Evolutionary conservation across 176 grass and related monocot genomes (phyloP), one percentile per base, ranked within the genome.

Genomic region (Musa beccarii): DNA sequence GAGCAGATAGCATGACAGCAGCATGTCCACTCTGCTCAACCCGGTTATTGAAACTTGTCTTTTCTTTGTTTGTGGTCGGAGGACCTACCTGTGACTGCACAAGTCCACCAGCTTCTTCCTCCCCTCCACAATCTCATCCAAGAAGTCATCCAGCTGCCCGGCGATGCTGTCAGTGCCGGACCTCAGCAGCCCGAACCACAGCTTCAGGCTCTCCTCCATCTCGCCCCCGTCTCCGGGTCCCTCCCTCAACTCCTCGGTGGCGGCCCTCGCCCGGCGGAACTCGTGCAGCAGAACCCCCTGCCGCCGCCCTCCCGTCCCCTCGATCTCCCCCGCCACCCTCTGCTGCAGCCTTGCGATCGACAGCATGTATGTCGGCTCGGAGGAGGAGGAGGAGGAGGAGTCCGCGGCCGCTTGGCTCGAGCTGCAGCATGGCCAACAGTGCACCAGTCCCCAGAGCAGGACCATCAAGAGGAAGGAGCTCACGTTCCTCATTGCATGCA

Each of bases 71-170:
- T 34, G 25, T 21, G 2, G 50, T 8, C 11, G 1, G 43, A 51
- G 1, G 43, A 51, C 43, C 19, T 75, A 80, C 50, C 79, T 80
- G 43, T 53, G 80, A 80, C 93, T 93, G 81, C 93, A 97, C 80
- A 93, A 83, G 67, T 97, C 90, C 9, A 92, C 69, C 63, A 97
- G 86, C 80, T 85, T 90, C 90, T 97, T 92, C 81, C 90, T 89
- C 22, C 86, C 90, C 25, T 93, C 93, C 8, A 92, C 93, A 53
- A 93, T 81, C 79, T 97, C 93, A 80, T 97, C 93, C 79, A 97
- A 90, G 49, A 97, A 82, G 84, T 97, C 93, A 76, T 97, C 93
- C 50, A 97, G 85, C 23, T 89, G 77, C 49, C 85, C 86, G 16
- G 92, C 61, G 59, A 97, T 64, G 81, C 84, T 87, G 74, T 97